These are phyloP conservation scores for Cucumis sativus DNA, from an alignment of 306 rosid genomes.

Conservation along the genomic window Cucumber_9930_V3 NC_026657.2:9662501-9663000, in stretches of 20 bases:
- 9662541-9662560: background rate
- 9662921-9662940: background rate
- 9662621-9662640: background rate
- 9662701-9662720: background rate
- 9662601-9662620: background rate
- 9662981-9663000: background rate
- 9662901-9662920: background rate
- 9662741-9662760: background rate
- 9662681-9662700: too few species aligned
- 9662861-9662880: background rate
- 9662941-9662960: background rate
- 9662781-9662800: too few species aligned
- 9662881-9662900: background rate
- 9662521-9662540: background rate
- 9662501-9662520: background rate
- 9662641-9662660: background rate
- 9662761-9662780: background rate
- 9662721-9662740: background rate
- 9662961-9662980: slow-evolving; percentile 1
- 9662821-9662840: background rate
- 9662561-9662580: background rate
- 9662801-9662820: too few species aligned
- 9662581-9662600: background rate
- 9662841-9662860: background rate
- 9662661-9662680: too few species aligned